phyloP scores from a whole-genome alignment of 768 basidiomycete genomes.

The Lactarius pseudohatsudake region DNA sequence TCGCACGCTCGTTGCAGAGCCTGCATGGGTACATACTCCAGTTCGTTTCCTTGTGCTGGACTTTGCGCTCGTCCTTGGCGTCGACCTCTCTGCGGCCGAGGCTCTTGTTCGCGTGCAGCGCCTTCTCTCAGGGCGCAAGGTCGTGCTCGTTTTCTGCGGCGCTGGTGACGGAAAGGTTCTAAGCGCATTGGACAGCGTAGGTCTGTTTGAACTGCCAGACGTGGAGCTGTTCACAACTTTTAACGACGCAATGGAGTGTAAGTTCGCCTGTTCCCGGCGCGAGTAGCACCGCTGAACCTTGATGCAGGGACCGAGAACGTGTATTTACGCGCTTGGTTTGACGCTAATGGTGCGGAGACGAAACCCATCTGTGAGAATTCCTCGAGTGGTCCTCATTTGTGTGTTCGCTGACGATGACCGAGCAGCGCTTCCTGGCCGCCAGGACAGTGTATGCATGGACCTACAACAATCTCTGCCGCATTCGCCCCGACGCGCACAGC shows the following conservation, averaged over 20 bases:
- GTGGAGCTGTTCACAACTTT: constrained; percentile 82
- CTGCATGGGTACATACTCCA: constrained; percentile 69
- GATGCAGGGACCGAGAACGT: constrained; percentile 89
- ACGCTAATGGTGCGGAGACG: constrained; percentile 59
- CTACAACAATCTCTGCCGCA: constrained; percentile 22
- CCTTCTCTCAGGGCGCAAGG: constrained; percentile 67
- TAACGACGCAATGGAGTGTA: constrained; percentile 92
- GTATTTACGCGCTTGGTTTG: constrained; percentile 80
- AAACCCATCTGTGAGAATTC: constrained; percentile 43
- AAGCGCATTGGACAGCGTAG: constrained; percentile 73
- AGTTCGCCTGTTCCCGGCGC: constrained; percentile 35
- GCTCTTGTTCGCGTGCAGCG: constrained; percentile 92
- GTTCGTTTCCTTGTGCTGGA: constrained; percentile 91
- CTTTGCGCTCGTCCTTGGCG: constrained; percentile 78
- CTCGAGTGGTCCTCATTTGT: constrained; percentile 10
- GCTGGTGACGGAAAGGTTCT: constrained; percentile 61
- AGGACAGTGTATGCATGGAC: constrained; percentile 18
- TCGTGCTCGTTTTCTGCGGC: constrained; percentile 89
- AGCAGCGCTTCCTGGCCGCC: constrained; percentile 27
- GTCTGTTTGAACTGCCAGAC: constrained; percentile 68
- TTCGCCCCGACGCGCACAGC: constrained; percentile 26
- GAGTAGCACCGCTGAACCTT: background rate
- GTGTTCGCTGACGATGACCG: background rate
- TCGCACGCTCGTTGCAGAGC: constrained; percentile 66
- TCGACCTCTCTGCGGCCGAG: constrained; percentile 94